phyloP scores from a whole-genome alignment of 169 alveolate genomes.

The Amoebophrya sp. region DNA sequence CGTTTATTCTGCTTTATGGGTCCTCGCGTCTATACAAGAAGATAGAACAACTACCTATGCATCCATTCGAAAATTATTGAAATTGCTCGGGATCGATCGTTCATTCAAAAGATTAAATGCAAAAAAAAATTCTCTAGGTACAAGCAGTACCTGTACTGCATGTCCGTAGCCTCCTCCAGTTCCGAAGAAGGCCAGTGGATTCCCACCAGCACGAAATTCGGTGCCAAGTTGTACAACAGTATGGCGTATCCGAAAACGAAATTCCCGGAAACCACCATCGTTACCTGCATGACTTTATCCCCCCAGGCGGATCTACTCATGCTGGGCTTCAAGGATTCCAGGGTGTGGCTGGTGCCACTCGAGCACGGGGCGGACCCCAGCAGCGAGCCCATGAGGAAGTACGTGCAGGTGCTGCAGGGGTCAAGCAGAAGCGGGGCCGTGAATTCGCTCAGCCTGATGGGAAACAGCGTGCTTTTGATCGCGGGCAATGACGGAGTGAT shows the following conservation, averaged over 20 bases:
- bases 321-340: background rate
- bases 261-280: background rate
- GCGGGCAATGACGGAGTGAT: background rate
- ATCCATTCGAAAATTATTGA: no score
- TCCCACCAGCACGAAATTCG: no score
- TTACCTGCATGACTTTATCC: background rate
- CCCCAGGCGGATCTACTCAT: background rate
- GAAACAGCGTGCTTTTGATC: background rate
- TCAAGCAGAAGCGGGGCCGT: background rate
- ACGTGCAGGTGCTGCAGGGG: background rate
- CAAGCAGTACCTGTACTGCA: background rate
- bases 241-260: background rate
- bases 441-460: background rate
- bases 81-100: no score
- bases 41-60: no score
- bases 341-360: background rate
- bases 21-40: no score
- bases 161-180: no score
- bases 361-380: no score
- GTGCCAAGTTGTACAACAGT: background rate
- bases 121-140: background rate
- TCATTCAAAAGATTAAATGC: background rate
- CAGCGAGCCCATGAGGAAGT: background rate
- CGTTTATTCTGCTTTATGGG: no score
- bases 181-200: no score